phyloP scores from a whole-genome alignment of 331 rosid genomes.

The Malus hybrid region DNA sequence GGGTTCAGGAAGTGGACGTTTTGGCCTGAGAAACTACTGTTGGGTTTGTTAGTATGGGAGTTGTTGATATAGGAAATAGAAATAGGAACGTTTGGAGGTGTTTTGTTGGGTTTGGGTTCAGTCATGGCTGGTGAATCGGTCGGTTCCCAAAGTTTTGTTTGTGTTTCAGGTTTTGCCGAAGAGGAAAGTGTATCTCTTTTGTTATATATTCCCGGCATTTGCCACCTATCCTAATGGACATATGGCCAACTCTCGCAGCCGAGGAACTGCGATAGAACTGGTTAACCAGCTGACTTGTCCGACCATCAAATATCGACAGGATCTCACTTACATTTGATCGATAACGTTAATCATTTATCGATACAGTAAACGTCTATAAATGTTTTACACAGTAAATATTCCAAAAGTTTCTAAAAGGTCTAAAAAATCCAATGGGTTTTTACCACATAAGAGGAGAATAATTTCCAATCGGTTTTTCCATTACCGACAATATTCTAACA shows the following conservation, averaged over 20 bases:
- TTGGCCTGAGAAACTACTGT: constrained; percentile 19
- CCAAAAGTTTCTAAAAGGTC: background rate
- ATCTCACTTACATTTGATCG: too few relatives aligned
- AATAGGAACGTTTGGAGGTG: constrained; percentile 14
- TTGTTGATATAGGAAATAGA: constrained; percentile 14
- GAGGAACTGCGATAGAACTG: background rate
- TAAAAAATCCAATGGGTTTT: background rate
- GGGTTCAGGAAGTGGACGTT: constrained; percentile 49
- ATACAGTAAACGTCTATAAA: too few relatives aligned
- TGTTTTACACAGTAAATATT: background rate
- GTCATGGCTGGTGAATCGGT: constrained; percentile 8
- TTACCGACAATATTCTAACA: background rate
- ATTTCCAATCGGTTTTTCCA: background rate
- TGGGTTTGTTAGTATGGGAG: background rate
- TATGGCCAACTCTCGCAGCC: background rate
- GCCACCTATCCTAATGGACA: background rate
- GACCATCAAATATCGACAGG: too few relatives aligned
- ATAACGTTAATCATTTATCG: too few relatives aligned
- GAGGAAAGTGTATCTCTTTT: background rate
- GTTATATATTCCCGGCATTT: too few relatives aligned
- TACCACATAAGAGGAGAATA: background rate
- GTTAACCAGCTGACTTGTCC: too few relatives aligned
- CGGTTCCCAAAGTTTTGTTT: background rate
- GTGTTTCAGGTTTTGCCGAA: background rate
- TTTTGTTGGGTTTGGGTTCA: constrained; percentile 29